These are phyloP conservation scores for Mariannaea elegans DNA, from an alignment of 2,329 filamentous ascomycete species.

Conservation along the genomic window DNA sequence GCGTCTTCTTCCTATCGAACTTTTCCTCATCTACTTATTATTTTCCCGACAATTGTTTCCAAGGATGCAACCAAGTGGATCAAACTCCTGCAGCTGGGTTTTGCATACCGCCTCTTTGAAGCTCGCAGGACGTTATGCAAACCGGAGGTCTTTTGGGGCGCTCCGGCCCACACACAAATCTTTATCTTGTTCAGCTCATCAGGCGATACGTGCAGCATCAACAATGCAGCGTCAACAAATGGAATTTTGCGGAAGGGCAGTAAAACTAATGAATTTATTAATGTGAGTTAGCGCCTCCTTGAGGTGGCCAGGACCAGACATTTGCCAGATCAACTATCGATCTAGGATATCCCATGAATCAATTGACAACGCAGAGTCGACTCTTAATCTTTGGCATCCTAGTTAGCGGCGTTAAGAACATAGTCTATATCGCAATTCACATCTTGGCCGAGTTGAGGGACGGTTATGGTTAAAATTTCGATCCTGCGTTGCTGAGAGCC, in stretches of 20 bases:
- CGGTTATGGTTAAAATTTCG: too few relatives aligned
- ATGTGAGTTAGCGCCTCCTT: too few relatives aligned
- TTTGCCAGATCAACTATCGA: neutral
- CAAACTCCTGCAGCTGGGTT: slow-evolving; percentile 23
- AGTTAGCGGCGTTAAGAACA: too few relatives aligned
- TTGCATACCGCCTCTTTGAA: slow-evolving; percentile 32
- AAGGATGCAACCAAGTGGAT: slow-evolving; percentile 29
- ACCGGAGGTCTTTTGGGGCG: neutral
- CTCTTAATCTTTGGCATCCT: too few relatives aligned
- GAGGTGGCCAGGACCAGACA: neutral
- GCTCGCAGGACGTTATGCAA: slow-evolving; percentile 24
- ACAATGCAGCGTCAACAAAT: neutral
- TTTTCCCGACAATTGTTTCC: slow-evolving; percentile 8
- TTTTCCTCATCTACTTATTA: neutral
- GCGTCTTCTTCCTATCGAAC: too few relatives aligned
- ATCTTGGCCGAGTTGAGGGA: too few relatives aligned
- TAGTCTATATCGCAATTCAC: too few relatives aligned
- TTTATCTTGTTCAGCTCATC: neutral
- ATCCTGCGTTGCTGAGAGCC: too few relatives aligned
- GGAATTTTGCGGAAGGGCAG: neutral
- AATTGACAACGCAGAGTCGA: neutral
- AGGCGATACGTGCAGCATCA: neutral
- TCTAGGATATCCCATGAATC: neutral
- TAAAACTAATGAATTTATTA: too few relatives aligned
- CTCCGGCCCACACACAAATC: neutral